Conservation (phyloP, 2,329 filamentous ascomycete genomes). For the Zasmidium citrigriseum region DNA sequence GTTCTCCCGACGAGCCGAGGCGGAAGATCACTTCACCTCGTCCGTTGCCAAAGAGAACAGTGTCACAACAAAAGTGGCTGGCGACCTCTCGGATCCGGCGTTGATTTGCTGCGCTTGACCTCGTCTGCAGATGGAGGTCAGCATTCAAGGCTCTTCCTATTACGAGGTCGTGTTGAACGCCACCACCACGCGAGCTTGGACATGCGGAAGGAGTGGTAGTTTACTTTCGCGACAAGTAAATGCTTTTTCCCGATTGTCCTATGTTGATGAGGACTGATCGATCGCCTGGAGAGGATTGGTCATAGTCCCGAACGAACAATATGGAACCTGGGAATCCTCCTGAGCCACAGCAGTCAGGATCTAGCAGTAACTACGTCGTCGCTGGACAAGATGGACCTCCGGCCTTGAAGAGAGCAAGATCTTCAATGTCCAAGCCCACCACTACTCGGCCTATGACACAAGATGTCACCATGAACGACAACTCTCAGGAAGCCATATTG, state of each 20-base stretch:
- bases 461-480: constrained; percentile 1
- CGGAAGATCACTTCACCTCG: neutral
- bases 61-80: too few relatives aligned
- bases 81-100: neutral
- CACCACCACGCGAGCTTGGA: neutral
- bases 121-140: constrained; percentile 5
- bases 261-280: neutral
- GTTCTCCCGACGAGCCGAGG: too few relatives aligned
- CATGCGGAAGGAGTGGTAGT: neutral
- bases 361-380: neutral
- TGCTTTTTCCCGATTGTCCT: neutral
- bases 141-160: neutral
- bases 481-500: constrained; percentile 3
- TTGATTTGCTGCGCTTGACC: too few relatives aligned
- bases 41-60: too few relatives aligned
- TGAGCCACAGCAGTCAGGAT: neutral
- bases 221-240: neutral
- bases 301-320: neutral
- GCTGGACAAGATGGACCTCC: neutral
- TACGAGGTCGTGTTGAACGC: neutral
- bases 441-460: neutral
- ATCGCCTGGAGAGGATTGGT: too few relatives aligned
- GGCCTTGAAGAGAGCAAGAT: constrained; percentile 3
- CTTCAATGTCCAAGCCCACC: neutral
- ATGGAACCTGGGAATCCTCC: neutral